Conservation (phyloP, 768 basidiomycete genomes). For the Crucibulum laeve region DNA sequence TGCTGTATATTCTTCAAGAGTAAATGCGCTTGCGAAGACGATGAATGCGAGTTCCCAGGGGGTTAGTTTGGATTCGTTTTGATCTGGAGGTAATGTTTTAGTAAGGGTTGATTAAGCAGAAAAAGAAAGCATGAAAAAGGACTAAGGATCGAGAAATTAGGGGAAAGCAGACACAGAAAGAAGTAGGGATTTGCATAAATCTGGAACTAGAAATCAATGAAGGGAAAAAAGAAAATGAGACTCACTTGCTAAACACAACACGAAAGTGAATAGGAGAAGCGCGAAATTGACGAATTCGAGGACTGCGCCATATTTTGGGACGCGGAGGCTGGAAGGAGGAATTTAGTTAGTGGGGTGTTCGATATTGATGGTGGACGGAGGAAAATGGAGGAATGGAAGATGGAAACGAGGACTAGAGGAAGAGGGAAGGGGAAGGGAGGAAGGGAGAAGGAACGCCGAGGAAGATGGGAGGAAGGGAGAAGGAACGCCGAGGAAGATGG, state of each 20-base stretch:
- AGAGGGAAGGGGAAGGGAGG: no score
- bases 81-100: conserved; percentile 39
- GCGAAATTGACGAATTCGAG: conserved; percentile 79
- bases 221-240: conserved; percentile 3
- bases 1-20: conserved; percentile 84
- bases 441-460: no score
- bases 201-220: neutral
- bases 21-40: conserved; percentile 72
- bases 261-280: conserved; percentile 61
- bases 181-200: no score
- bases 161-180: no score
- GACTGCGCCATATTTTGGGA: conserved; percentile 75
- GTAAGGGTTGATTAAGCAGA: conserved; percentile 1
- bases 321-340: conserved; percentile 54
- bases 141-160: no score
- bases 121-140: neutral
- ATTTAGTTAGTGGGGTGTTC: conserved; percentile 3
- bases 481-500: no score
- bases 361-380: no score
- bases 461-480: no score
- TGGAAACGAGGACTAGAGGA: no score
- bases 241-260: conserved; percentile 74
- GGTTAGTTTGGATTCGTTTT: conserved; percentile 46
- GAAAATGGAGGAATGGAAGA: no score
- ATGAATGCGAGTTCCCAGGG: conserved; percentile 72